These are phyloP conservation scores for Dalbergia oliveri DNA, from an alignment of 306 rosid species.

Conservation along the genomic window DNA sequence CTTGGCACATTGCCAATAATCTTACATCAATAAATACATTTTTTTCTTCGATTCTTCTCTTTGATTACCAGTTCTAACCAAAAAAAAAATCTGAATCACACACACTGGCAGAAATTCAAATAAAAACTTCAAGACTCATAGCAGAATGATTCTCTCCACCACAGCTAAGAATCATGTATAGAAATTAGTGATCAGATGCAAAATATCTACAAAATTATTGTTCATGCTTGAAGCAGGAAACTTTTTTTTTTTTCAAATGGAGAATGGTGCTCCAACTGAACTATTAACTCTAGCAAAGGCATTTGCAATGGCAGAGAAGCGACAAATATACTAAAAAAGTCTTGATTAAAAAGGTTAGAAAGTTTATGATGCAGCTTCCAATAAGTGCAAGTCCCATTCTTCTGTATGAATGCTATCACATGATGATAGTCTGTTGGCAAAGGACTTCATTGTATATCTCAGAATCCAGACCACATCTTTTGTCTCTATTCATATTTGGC, in stretches of 20 bases:
- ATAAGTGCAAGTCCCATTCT: background rate
- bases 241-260: background rate
- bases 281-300: background rate
- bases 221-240: background rate
- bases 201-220: background rate
- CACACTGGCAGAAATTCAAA: background rate
- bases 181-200: background rate
- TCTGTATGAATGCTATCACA: background rate
- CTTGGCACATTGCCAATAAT: no score
- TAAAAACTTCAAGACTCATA: slow-evolving; percentile 11
- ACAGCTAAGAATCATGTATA: background rate
- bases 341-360: background rate
- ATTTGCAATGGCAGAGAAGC: slow-evolving; percentile 3
- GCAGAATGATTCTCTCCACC: background rate
- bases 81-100: background rate
- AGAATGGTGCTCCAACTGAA: background rate
- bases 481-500: background rate
- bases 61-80: no score
- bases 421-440: slow-evolving; percentile 3
- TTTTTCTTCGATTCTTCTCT: no score
- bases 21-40: no score
- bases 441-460: background rate
- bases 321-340: background rate
- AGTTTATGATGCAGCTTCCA: slow-evolving; percentile 1
- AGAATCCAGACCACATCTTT: slow-evolving; percentile 9